Evolutionary conservation across 371 early-diverging fungal species (phyloP).

Genomic region (Mucor ambiguus): DNA sequence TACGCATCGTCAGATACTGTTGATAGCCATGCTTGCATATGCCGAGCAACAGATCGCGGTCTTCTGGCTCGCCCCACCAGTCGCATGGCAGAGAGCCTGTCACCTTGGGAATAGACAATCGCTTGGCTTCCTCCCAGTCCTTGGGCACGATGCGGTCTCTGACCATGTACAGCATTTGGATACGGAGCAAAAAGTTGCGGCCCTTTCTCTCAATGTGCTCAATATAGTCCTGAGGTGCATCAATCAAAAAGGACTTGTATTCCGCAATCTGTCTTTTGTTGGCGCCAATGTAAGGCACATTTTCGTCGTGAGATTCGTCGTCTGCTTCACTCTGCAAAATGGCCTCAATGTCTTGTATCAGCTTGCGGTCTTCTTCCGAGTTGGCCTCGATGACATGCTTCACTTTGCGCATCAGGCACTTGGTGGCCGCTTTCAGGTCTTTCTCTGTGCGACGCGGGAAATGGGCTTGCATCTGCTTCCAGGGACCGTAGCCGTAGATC

Average conservation of each 20-base stretch:
- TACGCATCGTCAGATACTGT: slow-evolving; percentile 65
- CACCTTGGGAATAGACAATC: slow-evolving; percentile 55
- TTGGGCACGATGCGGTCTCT: slow-evolving; percentile 64
- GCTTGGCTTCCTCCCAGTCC: slow-evolving; percentile 52
- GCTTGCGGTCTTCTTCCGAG: slow-evolving; percentile 50
- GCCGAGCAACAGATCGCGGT: slow-evolving; percentile 81
- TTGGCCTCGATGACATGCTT: slow-evolving; percentile 36
- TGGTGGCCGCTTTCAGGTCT: slow-evolving; percentile 59
- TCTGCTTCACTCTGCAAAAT: slow-evolving; percentile 40
- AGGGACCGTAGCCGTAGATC: slow-evolving; percentile 80
- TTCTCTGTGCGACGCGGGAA: slow-evolving; percentile 63
- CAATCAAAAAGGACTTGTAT: slow-evolving; percentile 67
- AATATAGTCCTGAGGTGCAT: slow-evolving; percentile 72
- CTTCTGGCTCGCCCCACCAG: slow-evolving; percentile 88
- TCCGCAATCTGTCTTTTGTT: slow-evolving; percentile 64
- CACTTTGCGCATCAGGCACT: slow-evolving; percentile 43
- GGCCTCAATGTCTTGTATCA: slow-evolving; percentile 45
- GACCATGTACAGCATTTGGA: slow-evolving; percentile 77
- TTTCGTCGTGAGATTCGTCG: slow-evolving; percentile 36
- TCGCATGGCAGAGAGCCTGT: slow-evolving; percentile 57
- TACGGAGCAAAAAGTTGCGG: slow-evolving; percentile 73
- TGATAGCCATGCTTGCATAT: slow-evolving; percentile 84
- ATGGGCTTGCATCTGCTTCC: slow-evolving; percentile 68
- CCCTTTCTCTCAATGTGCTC: slow-evolving; percentile 75
- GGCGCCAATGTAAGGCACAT: slow-evolving; percentile 65